Evolutionary conservation across 208 protist species (phyloP).

Genomic region (Trypanosoma congolense): DNA sequence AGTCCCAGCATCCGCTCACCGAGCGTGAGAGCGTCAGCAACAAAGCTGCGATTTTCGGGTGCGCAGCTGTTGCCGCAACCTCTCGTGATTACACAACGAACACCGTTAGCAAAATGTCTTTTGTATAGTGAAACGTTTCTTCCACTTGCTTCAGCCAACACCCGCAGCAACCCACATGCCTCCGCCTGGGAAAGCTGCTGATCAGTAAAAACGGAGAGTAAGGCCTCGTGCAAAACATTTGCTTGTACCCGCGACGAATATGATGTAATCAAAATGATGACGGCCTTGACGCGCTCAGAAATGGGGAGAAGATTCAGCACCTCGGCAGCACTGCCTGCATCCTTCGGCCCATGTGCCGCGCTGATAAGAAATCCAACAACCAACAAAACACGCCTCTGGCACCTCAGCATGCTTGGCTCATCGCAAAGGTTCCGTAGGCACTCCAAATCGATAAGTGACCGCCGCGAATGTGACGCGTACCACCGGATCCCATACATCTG

Average conservation of each 20-base stretch:
- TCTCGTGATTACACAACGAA: conserved; percentile 4
- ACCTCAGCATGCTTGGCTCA: neutral
- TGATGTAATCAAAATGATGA: conserved; percentile 4
- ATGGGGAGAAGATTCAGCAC: conserved; percentile 4
- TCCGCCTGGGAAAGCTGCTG: neutral
- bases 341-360: too few relatives aligned
- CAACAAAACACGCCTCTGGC: neutral
- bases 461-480: conserved; percentile 11
- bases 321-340: neutral
- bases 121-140: neutral
- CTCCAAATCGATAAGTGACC: conserved; percentile 11
- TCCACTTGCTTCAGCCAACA: neutral
- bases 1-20: conserved; percentile 9
- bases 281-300: conserved; percentile 4
- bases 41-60: neutral
- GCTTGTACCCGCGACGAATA: neutral
- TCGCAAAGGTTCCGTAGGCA: conserved; percentile 5
- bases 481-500: conserved; percentile 1
- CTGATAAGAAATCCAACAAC: conserved; percentile 6
- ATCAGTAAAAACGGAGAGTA: conserved; percentile 3
- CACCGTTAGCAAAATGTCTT: neutral
- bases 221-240: neutral
- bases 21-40: conserved; percentile 4
- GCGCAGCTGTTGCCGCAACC: neutral
- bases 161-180: conserved; percentile 7